These are phyloP conservation scores for Neocatenulostroma microsporum DNA, from an alignment of 2,329 filamentous ascomycete genomes.

Conservation along the genomic window DNA sequence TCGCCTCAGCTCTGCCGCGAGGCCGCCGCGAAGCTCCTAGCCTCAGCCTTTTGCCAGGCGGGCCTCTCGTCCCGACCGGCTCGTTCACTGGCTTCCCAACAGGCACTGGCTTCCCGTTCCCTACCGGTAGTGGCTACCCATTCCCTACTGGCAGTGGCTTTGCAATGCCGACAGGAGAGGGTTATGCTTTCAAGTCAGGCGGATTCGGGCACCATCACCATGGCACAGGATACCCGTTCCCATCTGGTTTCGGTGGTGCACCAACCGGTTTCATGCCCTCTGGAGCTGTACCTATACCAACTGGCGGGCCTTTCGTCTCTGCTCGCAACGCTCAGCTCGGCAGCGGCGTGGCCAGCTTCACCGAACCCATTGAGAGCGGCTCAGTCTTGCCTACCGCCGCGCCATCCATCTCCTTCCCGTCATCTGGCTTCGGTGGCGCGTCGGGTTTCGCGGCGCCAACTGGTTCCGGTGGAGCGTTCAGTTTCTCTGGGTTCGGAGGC, in stretches of 20 bases:
- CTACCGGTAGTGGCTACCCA: constrained; percentile 1
- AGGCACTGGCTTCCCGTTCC: neutral
- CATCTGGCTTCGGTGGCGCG: neutral
- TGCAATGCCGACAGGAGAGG: neutral
- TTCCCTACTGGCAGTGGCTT: neutral
- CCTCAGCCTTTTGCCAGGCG: neutral
- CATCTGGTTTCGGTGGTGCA: constrained; percentile 1
- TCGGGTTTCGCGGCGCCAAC: neutral
- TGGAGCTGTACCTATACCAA: neutral
- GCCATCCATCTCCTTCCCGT: neutral
- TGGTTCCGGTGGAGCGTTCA: neutral
- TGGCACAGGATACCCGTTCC: neutral
- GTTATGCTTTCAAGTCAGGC: neutral
- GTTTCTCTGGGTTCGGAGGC: no score
- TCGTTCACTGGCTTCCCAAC: no score
- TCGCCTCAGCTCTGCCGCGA: constrained; percentile 1
- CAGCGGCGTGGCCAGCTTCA: neutral
- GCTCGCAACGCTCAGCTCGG: neutral
- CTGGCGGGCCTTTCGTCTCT: neutral
- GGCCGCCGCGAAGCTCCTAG: neutral
- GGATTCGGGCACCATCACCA: neutral
- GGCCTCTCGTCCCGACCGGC: neutral
- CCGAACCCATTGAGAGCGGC: neutral
- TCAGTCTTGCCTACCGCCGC: neutral
- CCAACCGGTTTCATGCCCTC: neutral